Evolutionary conservation across 805 yeast species (phyloP).

Genomic region (Saccharomycopsis synnaedendra): DNA sequence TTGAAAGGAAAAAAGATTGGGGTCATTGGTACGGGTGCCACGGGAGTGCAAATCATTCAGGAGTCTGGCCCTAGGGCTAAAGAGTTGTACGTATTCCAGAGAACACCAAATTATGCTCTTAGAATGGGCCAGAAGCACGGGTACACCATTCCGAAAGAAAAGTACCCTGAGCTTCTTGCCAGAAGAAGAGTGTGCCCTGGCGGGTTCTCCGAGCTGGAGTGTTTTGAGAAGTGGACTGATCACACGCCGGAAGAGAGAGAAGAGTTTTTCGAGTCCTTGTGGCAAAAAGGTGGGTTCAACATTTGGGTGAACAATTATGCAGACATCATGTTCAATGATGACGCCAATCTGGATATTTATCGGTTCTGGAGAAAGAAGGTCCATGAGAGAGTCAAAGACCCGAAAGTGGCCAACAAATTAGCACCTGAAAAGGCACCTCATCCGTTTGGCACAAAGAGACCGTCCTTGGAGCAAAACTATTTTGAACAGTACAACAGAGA

Average conservation of each 20-base stretch:
- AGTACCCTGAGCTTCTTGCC: constrained; percentile 10
- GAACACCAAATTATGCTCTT: constrained; percentile 18
- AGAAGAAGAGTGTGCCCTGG: constrained; percentile 17
- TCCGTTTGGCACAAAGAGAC: constrained; percentile 18
- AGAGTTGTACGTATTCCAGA: constrained; percentile 17
- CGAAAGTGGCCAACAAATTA: constrained; percentile 12
- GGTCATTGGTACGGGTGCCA: constrained; percentile 20
- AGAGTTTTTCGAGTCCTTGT: constrained; percentile 17
- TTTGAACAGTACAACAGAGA: constrained; percentile 16
- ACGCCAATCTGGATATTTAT: constrained; percentile 16
- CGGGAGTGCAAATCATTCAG: constrained; percentile 19
- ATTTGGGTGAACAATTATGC: constrained; percentile 21
- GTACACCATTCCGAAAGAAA: background rate
- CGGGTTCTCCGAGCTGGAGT: constrained; percentile 12
- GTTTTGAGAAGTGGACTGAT: constrained; percentile 15
- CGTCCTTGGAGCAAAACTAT: constrained; percentile 16
- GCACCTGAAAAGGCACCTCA: constrained; percentile 17
- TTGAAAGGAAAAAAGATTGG: constrained; percentile 15
- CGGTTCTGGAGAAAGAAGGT: constrained; percentile 16
- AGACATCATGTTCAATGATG: constrained; percentile 13
- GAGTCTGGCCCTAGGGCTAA: constrained; percentile 15
- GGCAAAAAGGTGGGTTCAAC: constrained; percentile 21
- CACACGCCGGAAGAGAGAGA: constrained; percentile 16
- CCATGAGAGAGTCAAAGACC: constrained; percentile 16
- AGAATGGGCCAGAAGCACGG: constrained; percentile 17